phyloP scores from a whole-genome alignment of 331 rosid species.

The Cydonia oblonga region DNA sequence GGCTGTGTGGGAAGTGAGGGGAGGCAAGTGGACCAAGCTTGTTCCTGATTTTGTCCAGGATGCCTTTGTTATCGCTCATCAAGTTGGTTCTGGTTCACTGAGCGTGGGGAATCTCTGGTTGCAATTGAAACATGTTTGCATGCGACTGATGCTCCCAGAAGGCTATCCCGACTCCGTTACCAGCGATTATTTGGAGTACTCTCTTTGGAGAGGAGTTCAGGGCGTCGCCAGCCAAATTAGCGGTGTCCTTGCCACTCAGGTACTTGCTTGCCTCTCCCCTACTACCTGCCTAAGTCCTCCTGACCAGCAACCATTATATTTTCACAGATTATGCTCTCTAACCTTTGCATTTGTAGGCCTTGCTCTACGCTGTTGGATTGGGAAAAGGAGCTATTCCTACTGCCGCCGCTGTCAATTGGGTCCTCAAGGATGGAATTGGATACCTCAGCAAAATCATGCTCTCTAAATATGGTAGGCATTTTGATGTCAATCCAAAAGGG shows the following conservation, averaged over 20 bases:
- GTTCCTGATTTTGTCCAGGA: conserved; percentile 40
- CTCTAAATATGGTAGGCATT: conserved; percentile 82
- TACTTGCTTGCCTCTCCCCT: not conserved
- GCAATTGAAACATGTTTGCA: conserved; percentile 34
- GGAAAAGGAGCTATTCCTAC: conserved; percentile 96
- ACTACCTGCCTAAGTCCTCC: not conserved
- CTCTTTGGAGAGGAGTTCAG: conserved; percentile 90
- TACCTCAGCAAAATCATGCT: conserved; percentile 76
- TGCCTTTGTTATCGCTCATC: conserved; percentile 26
- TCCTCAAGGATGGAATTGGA: conserved; percentile 92
- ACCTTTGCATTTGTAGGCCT: conserved; percentile 19
- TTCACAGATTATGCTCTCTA: too few species aligned
- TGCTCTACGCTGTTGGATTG: conserved; percentile 91
- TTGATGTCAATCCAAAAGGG: conserved; percentile 87
- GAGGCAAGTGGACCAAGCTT: conserved; percentile 62
- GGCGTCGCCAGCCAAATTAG: conserved; percentile 87
- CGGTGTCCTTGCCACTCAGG: conserved; percentile 87
- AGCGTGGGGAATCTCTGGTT: conserved; percentile 19
- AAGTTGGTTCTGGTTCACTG: not conserved
- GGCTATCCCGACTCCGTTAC: conserved; percentile 83
- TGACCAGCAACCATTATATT: not conserved
- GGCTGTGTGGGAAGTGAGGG: conserved; percentile 59
- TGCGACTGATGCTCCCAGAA: conserved; percentile 75
- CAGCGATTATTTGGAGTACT: conserved; percentile 72
- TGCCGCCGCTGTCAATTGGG: conserved; percentile 91